Evolutionary conservation across 2,329 filamentous ascomycete genomes (phyloP).

Genomic region (Hypoxylon sp.): DNA sequence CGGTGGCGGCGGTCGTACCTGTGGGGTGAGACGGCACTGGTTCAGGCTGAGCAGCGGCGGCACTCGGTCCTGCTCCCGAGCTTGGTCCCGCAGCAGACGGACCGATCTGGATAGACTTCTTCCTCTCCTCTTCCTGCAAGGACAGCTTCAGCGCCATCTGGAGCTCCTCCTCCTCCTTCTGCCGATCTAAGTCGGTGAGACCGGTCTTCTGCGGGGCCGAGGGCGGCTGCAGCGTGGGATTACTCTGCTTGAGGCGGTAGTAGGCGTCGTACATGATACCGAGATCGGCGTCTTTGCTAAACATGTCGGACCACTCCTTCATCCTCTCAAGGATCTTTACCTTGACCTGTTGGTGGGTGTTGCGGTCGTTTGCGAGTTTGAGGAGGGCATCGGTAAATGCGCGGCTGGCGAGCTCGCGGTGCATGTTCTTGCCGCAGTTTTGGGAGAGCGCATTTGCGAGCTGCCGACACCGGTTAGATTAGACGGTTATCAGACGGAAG

Average conservation of each 20-base stretch:
- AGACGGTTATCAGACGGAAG: slow-evolving; percentile 6
- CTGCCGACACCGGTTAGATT: slow-evolving; percentile 57
- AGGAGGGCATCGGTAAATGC: slow-evolving; percentile 95
- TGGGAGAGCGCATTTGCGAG: slow-evolving; percentile 92
- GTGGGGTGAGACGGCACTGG: slow-evolving; percentile 74
- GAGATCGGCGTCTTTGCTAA: slow-evolving; percentile 87
- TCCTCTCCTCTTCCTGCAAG: slow-evolving; percentile 85
- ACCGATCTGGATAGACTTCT: slow-evolving; percentile 60
- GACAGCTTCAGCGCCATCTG: slow-evolving; percentile 96
- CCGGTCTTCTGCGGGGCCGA: slow-evolving; percentile 94
- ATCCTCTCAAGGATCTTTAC: slow-evolving; percentile 97
- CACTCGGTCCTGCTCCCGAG: slow-evolving; percentile 48
- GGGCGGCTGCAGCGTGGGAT: slow-evolving; percentile 90
- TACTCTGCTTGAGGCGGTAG: slow-evolving; percentile 83
- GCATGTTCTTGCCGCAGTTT: slow-evolving; percentile 89
- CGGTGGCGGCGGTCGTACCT: slow-evolving; percentile 94
- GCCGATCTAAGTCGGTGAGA: slow-evolving; percentile 89
- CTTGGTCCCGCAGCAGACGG: slow-evolving; percentile 55
- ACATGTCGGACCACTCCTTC: slow-evolving; percentile 97
- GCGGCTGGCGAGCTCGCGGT: slow-evolving; percentile 89
- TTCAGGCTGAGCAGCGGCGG: slow-evolving; percentile 57
- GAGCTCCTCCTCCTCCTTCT: slow-evolving; percentile 96
- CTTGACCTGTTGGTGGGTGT: slow-evolving; percentile 96
- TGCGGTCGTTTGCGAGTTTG: slow-evolving; percentile 91
- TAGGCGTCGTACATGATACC: slow-evolving; percentile 99